A percentile compares a stretch with the other conserved stretches of the same genome.
These are phyloP conservation scores for Aspergillus sp. DNA, from an alignment of 2,329 filamentous ascomycete genomes.

Conservation along the genomic window DNA sequence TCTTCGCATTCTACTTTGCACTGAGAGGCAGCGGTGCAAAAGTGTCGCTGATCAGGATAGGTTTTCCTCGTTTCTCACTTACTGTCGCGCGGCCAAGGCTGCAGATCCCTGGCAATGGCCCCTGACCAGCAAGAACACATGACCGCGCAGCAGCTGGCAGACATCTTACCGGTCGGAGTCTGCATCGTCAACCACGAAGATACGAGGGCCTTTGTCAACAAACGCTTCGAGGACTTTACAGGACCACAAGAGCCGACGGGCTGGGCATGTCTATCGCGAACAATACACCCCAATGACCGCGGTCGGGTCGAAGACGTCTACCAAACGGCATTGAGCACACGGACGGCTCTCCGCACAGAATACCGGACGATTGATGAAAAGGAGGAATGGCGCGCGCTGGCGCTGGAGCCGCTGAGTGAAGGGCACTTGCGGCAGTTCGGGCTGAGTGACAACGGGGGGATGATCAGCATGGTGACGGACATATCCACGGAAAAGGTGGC, in stretches of 20 bases:
- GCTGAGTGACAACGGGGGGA: slow-evolving; percentile 15
- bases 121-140: not conserved
- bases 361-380: slow-evolving; percentile 25
- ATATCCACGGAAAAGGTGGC: slow-evolving; percentile 86
- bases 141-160: slow-evolving; percentile 33
- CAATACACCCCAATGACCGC: slow-evolving; percentile 28
- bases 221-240: slow-evolving; percentile 27
- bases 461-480: slow-evolving; percentile 67
- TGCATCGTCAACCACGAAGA: slow-evolving; percentile 28
- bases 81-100: not conserved
- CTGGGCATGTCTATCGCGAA: slow-evolving; percentile 23
- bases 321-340: not conserved
- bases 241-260: slow-evolving; percentile 8
- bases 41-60: not conserved
- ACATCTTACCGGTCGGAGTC: slow-evolving; percentile 30
- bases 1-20: too few species aligned
- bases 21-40: not conserved
- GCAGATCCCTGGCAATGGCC: not conserved
- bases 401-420: slow-evolving; percentile 20
- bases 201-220: slow-evolving; percentile 26
- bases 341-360: slow-evolving; percentile 27
- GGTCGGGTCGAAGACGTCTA: slow-evolving; percentile 22
- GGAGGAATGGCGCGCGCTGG: slow-evolving; percentile 27
- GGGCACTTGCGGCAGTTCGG: slow-evolving; percentile 19
- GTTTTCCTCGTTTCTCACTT: not conserved